Evolutionary conservation across 2,329 filamentous ascomycete genomes (phyloP), one percentile per base, ranked within the genome.

Genomic region (Camillea tinctor): DNA sequence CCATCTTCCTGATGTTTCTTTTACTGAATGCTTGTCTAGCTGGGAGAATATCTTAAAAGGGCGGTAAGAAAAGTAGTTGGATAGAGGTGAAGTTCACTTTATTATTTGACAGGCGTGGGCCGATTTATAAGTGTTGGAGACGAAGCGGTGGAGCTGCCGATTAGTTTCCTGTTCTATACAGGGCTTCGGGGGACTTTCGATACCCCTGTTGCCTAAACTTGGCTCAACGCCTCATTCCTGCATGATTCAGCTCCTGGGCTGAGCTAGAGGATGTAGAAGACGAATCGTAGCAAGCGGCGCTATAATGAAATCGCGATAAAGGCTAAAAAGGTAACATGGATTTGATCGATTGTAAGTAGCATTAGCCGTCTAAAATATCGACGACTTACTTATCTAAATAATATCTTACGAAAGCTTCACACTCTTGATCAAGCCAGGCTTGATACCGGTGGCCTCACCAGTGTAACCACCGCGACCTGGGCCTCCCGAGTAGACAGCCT

Each of bases 391-490:
- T 11, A 30, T 11, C 13, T 4, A 30, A 7, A 11, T 30, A 30
- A 11, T 30, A 30, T 48, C 21, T 30, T 55, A 50, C 72, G 87
- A 94, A 78, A 99, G 81, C 82, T 95, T 98, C 72, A 91, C 85
- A 84, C 92, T 96, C 87, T 95, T 96, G 70, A 98, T 88, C 76
- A 99, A 78, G 20, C 91, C 90, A 69, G 89, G 91, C 83, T 97
- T 98, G 79, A 99, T 96, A 87, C 95, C 95, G 50, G 93, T 95
- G 79, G 90, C 79, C 76, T 98, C 95, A 79, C 95, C 95, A 66
- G 86, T 86, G 80, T 99, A 99, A 57, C 93, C 90, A 71, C 92
- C 90, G 72, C 86, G 86, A 68, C 91, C 88, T 79, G 96, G 88
- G 63, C 92, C 91, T 67, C 92, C 92, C 77, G 93, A 92, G 80